A percentile compares a stretch with the other conserved stretches of the same genome.
phyloP scores from a whole-genome alignment of 2,329 filamentous ascomycete genomes.

The Cyphellophora attinorum region DNA sequence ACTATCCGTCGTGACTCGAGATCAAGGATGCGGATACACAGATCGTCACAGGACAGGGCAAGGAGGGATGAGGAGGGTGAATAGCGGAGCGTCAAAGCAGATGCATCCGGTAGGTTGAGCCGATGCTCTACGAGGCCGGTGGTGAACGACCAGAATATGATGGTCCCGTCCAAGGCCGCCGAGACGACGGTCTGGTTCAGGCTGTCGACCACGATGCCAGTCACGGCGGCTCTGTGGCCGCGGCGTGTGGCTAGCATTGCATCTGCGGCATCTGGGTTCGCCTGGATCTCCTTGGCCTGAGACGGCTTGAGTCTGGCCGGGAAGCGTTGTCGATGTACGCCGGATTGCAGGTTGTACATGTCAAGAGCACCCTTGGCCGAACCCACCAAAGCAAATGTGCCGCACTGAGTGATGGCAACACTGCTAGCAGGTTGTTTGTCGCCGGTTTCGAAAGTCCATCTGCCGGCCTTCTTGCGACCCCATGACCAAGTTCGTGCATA shows the following conservation, averaged over 20 bases:
- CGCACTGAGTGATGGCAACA: conserved; percentile 81
- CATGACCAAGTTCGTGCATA: conserved; percentile 95
- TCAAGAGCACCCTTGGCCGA: conserved; percentile 76
- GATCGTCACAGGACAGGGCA: conserved; percentile 80
- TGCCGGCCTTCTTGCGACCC: conserved; percentile 83
- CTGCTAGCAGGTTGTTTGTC: conserved; percentile 53
- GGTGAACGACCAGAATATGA: conserved; percentile 97
- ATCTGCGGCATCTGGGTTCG: conserved; percentile 46
- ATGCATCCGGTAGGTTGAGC: conserved; percentile 73
- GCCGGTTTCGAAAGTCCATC: conserved; percentile 83
- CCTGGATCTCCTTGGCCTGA: conserved; percentile 66
- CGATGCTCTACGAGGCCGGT: conserved; percentile 70
- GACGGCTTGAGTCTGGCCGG: conserved; percentile 68
- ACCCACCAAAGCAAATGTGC: conserved; percentile 85
- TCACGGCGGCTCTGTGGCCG: conserved; percentile 72
- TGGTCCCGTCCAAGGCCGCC: conserved; percentile 78
- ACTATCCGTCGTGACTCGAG: conserved; percentile 84
- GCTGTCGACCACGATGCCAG: conserved; percentile 79
- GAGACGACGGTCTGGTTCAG: conserved; percentile 80
- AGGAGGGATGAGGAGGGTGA: conserved; percentile 76
- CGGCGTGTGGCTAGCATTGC: conserved; percentile 45
- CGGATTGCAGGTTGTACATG: conserved; percentile 96
- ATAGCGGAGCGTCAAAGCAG: conserved; percentile 68
- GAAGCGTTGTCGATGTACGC: conserved; percentile 76
- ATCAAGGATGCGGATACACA: conserved; percentile 80